Evolutionary conservation across 2,329 filamentous ascomycete genomes (phyloP).

Genomic region (Arthrobotrys entomopaga): DNA sequence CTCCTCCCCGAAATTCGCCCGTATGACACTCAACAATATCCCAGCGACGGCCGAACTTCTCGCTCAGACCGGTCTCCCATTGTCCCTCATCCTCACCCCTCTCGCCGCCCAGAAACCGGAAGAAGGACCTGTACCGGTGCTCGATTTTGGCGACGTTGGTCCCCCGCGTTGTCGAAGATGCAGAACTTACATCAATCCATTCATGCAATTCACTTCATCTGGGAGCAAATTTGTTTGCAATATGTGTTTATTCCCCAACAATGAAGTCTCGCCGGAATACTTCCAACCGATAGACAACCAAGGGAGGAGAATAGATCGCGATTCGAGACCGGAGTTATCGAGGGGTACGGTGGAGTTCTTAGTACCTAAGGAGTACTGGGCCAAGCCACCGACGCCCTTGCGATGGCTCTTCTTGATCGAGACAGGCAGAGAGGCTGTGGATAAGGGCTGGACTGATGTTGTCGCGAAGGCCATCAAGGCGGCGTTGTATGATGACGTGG

Average conservation of each 20-base stretch:
- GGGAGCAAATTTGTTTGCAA: slow-evolving; percentile 98
- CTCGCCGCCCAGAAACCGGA: slow-evolving; percentile 83
- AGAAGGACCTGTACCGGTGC: slow-evolving; percentile 85
- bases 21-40: slow-evolving; percentile 92
- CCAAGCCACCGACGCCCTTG: slow-evolving; percentile 80
- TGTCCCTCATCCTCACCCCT: slow-evolving; percentile 89
- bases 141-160: slow-evolving; percentile 92
- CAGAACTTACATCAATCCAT: slow-evolving; percentile 96
- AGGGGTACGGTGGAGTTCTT: slow-evolving; percentile 94
- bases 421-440: slow-evolving; percentile 88
- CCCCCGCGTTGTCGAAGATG: slow-evolving; percentile 92
- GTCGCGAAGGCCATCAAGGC: slow-evolving; percentile 88
- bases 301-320: slow-evolving; percentile 85
- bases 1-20: slow-evolving; percentile 90
- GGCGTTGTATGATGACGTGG: slow-evolving; percentile 80
- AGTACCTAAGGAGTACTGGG: slow-evolving; percentile 99
- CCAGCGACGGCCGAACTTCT: slow-evolving; percentile 83
- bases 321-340: slow-evolving; percentile 87
- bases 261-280: slow-evolving; percentile 91
- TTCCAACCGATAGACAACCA: slow-evolving; percentile 90
- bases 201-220: slow-evolving; percentile 95
- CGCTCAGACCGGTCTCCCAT: slow-evolving; percentile 79
- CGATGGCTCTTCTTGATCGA: slow-evolving; percentile 93
- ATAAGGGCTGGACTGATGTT: slow-evolving; percentile 87
- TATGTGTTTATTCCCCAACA: slow-evolving; percentile 89